Base-by-base conservation (phyloP, 768 basidiomycete species). In the Lactarius quietus region DNA sequence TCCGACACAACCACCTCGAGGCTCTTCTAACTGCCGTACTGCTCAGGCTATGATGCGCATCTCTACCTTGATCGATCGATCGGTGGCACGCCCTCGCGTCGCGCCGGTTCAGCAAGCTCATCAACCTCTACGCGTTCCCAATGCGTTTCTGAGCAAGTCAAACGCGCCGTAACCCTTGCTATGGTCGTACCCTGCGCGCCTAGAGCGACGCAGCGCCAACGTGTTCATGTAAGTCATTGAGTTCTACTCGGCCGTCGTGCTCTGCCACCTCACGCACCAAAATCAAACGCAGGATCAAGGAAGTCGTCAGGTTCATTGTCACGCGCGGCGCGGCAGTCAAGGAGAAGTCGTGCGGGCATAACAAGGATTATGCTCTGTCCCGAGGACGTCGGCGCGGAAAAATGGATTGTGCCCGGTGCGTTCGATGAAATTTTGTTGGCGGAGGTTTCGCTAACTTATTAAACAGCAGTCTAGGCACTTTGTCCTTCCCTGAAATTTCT, bases 361-460 rank as follows among this genome's bases (percentile, higher is more conserved):
- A n/a, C 9, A 15, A 54, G 33, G 9, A 4, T 68, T 20, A 56
- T 57, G 18, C 61, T 65, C 57, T 48, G 39, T 20, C 38, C 20
- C 3, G 54, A 26, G 33, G 67, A 68, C 35, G 45, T 65, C 20
- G 67, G 67, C 18, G 55, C 63, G 28, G 58, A 65, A 4, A 68
- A 60, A 56, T 65, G 67, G 59, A 65, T 68, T 17, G 45, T 12
- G 10, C 55, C 64, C 20, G 59, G 67, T 68, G 56, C 33, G 64
- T 57, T 14, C 20, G 26, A 20, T 31, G 26, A 23, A 14, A 10
- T 10, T n/a, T 15, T 23, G 26, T 26, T 31, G 8, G 18, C 15
- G n/a, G 28, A 15, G 18, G 10, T 23, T 10, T 39, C 14, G 18
- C 10, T 31, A 41, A 18, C 3, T 26, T 28, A 9, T 23, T 5